Evolutionary conservation across 257 asterid species (phyloP).

Genomic region (Ilex asprella): DNA sequence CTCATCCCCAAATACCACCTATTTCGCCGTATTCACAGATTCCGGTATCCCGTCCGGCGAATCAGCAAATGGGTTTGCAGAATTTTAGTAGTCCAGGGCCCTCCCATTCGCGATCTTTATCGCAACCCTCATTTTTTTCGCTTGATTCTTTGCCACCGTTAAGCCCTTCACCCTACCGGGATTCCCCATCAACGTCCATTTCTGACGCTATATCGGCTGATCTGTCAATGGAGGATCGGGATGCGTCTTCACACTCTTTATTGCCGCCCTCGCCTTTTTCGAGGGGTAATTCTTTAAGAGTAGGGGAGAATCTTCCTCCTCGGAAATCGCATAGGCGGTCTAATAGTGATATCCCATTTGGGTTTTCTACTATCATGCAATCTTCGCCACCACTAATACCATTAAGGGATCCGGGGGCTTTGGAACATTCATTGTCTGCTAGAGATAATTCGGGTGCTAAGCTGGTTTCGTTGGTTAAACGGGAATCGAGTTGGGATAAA

Average conservation of each 20-base stretch:
- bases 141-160: conserved; percentile 84
- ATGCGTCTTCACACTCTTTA: conserved; percentile 39
- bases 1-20: conserved; percentile 91
- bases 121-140: conserved; percentile 73
- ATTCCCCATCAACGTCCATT: conserved; percentile 30
- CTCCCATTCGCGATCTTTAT: conserved; percentile 60
- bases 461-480: conserved; percentile 56
- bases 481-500: conserved; percentile 59
- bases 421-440: conserved; percentile 23
- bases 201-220: conserved; percentile 38
- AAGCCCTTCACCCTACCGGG: conserved; percentile 68
- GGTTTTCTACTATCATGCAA: conserved; percentile 44
- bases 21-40: conserved; percentile 83
- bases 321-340: conserved; percentile 59
- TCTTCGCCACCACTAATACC: conserved; percentile 50
- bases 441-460: conserved; percentile 41
- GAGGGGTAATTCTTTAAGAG: conserved; percentile 37
- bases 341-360: conserved; percentile 58
- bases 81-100: conserved; percentile 43
- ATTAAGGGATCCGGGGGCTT: conserved; percentile 46
- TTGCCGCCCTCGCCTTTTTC: conserved; percentile 65
- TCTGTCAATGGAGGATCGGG: conserved; percentile 63
- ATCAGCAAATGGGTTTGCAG: conserved; percentile 58
- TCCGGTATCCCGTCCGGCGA: conserved; percentile 41
- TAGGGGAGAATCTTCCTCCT: conserved; percentile 60